A percentile compares a stretch with the other conserved stretches of the same genome.
phyloP scores from a whole-genome alignment of 495 filamentous ascomycete species.

The Elasticomyces elasticus region DNA sequence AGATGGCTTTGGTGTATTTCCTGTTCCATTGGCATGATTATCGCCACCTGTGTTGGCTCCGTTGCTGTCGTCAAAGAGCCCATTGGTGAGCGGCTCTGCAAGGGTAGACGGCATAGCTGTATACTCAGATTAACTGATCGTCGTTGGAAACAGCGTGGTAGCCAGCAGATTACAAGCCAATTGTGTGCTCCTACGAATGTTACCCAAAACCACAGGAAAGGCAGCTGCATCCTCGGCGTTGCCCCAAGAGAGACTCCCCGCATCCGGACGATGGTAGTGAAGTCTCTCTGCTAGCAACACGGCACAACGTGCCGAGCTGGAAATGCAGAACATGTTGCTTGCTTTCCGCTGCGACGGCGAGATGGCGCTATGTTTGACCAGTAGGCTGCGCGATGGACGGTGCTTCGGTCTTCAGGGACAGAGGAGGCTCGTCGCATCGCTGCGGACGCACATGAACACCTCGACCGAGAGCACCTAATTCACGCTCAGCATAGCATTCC shows the following conservation, averaged over 20 bases:
- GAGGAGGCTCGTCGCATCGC: no score
- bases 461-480: no score
- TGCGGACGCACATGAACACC: no score
- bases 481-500: no score
- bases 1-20: not conserved
- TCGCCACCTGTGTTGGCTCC: not conserved
- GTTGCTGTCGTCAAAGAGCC: not conserved
- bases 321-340: no score
- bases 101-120: not conserved
- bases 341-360: no score
- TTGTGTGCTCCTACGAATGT: not conserved
- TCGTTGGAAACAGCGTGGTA: no score
- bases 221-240: not conserved
- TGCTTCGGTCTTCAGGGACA: no score
- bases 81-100: not conserved
- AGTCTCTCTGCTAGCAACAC: not conserved
- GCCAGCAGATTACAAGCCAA: not conserved
- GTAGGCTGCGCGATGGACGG: no score
- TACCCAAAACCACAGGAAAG: not conserved
- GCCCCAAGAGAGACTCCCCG: not conserved
- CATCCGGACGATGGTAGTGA: not conserved
- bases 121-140: not conserved
- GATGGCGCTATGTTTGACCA: no score
- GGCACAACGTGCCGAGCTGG: no score
- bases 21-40: not conserved